Conservation (phyloP, 257 asterid genomes). For the Jacaranda copaia region DNA sequence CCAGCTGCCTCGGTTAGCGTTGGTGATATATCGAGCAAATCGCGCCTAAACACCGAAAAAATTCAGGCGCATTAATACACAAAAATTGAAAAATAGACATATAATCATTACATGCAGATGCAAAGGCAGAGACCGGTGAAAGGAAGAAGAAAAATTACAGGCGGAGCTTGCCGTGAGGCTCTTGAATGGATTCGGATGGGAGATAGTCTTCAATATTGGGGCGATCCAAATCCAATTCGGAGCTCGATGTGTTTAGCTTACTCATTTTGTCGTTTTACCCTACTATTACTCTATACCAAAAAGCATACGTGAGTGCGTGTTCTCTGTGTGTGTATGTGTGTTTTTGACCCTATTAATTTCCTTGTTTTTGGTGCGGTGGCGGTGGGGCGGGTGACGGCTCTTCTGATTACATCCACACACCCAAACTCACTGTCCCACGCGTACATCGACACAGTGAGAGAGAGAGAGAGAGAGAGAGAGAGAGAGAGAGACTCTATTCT, state of each 20-base stretch:
- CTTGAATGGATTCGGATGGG: constrained; percentile 85
- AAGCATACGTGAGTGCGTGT: constrained; percentile 19
- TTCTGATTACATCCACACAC: constrained; percentile 19
- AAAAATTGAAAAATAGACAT: neutral
- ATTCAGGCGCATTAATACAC: neutral
- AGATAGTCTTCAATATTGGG: constrained; percentile 92
- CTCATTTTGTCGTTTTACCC: constrained; percentile 39
- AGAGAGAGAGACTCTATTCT: neutral
- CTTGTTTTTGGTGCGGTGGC: neutral
- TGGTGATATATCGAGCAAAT: constrained; percentile 93
- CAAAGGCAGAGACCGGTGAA: neutral
- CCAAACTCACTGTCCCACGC: neutral
- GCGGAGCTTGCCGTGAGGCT: constrained; percentile 80
- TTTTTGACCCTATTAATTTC: neutral
- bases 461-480: constrained; percentile 3
- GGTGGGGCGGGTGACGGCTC: constrained; percentile 8
- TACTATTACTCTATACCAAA: neutral
- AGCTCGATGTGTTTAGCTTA: constrained; percentile 58
- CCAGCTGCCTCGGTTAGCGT: constrained; percentile 98
- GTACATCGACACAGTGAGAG: neutral
- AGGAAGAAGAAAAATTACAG: constrained; percentile 50
- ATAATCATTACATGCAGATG: constrained; percentile 11
- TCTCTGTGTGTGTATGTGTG: neutral
- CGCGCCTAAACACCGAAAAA: constrained; percentile 58
- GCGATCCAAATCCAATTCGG: constrained; percentile 93